phyloP scores from a whole-genome alignment of 345 rosid species.

The Acer yangbiense region DNA sequence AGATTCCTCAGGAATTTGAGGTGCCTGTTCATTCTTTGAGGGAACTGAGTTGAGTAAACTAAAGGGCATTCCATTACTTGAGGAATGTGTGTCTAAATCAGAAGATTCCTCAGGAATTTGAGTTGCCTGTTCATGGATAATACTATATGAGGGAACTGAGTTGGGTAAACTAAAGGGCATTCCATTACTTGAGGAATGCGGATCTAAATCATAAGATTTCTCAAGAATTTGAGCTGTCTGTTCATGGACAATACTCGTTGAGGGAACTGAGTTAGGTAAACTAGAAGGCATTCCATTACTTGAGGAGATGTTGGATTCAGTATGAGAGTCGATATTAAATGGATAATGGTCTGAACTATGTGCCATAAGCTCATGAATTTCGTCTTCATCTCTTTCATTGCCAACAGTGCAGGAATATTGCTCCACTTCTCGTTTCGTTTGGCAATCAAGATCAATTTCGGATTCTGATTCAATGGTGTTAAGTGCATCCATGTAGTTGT shows the following conservation, averaged over 20 bases:
- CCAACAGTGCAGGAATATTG: conserved; percentile 26
- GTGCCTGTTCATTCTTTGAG: conserved; percentile 31
- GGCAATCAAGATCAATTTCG: conserved; percentile 52
- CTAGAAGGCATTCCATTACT: conserved; percentile 26
- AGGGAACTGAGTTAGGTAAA: conserved; percentile 33
- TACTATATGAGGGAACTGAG: conserved; percentile 36
- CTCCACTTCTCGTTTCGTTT: conserved; percentile 48
- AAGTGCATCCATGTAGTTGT: conserved; percentile 78
- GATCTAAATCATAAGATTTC: conserved; percentile 38
- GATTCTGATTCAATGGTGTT: conserved; percentile 84
- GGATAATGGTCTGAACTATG: conserved; percentile 24
- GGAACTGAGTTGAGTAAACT: conserved; percentile 30
- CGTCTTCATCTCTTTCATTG: conserved; percentile 30
- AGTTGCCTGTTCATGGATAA: conserved; percentile 32
- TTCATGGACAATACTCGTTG: conserved; percentile 34
- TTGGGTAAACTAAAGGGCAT: conserved; percentile 26
- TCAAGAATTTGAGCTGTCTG: conserved; percentile 30
- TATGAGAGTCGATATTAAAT: conserved; percentile 31
- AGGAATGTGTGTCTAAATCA: conserved; percentile 29
- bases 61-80: conserved; percentile 27
- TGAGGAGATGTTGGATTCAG: conserved; percentile 24
- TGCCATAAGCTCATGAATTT: conserved; percentile 11
- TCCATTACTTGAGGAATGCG: conserved; percentile 25
- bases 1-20: conserved; percentile 34
- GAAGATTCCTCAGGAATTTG: conserved; percentile 33